These are phyloP conservation scores for Teratosphaeriaceae sp. DNA, from an alignment of 2,329 filamentous ascomycete genomes.

Conservation along the genomic window DNA sequence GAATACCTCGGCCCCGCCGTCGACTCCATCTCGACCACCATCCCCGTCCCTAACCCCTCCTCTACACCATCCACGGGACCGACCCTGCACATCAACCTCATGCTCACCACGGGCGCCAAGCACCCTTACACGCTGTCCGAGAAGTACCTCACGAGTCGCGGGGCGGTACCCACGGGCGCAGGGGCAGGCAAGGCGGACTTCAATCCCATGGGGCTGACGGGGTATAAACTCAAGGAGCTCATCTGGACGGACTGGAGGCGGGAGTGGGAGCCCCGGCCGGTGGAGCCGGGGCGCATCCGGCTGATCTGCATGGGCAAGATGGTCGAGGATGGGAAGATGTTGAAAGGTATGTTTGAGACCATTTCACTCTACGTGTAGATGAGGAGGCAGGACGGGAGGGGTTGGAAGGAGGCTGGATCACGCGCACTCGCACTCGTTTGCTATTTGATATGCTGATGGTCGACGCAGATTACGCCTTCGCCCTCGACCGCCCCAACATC, in stretches of 20 bases:
- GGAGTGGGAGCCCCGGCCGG: slow-evolving; percentile 82
- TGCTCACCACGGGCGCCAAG: slow-evolving; percentile 67
- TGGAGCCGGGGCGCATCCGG: slow-evolving; percentile 81
- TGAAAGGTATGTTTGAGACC: slow-evolving; percentile 64
- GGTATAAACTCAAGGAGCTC: slow-evolving; percentile 89
- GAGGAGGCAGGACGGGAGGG: neutral
- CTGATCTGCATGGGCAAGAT: slow-evolving; percentile 89
- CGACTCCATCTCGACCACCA: slow-evolving; percentile 35
- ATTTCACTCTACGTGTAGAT: no score
- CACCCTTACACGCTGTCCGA: slow-evolving; percentile 89
- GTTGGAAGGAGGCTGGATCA: neutral
- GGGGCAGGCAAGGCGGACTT: slow-evolving; percentile 45
- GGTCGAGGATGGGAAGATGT: slow-evolving; percentile 76
- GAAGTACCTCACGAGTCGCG: slow-evolving; percentile 73
- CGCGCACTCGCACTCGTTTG: no score
- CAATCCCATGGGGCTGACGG: slow-evolving; percentile 83
- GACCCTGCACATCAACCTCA: slow-evolving; percentile 67
- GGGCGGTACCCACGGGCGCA: slow-evolving; percentile 54
- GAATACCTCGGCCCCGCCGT: slow-evolving; percentile 44
- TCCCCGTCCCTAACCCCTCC: slow-evolving; percentile 23
- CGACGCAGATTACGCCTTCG: slow-evolving; percentile 68
- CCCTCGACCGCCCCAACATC: slow-evolving; percentile 67
- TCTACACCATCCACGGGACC: slow-evolving; percentile 34
- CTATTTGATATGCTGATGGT: neutral
- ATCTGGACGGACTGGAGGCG: slow-evolving; percentile 84